Evolutionary conservation across 495 filamentous ascomycete species (phyloP), one percentile per base, ranked within the genome.

Genomic region (Patellaria atrata): DNA sequence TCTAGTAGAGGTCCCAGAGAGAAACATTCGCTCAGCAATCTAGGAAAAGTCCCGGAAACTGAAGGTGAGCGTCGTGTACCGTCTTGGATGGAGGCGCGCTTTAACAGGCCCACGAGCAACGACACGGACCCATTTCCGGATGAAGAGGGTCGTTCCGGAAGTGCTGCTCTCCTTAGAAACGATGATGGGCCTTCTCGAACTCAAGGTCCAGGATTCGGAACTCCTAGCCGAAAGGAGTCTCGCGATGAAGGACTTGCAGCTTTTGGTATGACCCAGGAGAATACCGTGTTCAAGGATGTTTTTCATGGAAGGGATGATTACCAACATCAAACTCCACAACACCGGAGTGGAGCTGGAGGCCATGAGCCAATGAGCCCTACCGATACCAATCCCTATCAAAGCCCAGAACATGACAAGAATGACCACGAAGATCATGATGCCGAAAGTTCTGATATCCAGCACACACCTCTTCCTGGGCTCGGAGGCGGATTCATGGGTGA

Each of bases 351-450:
- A 30, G 62, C 68, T 13, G 51, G 53, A 32, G 50, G 53, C 6
- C 42, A 64, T 35, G 80, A 84, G 42, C 76, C 77, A 5, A 69
- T 80, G 41, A 96, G 91, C 50, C 91, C 89, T 22, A 89, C 87
- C 0, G 84, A 93, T 41, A 96, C 89, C 1, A 97, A 97, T 55
- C 91, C 89, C n/a, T 97, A 86, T 50, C 79, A 81, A 44, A 96
- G 87, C 54, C 91, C 89, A 6, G 73, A 80, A n/a, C 77, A 71
- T n/a, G 79, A 85, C 12, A 72, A 73, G 21, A 64, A 64, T 0
- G 75, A 84, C 16, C 64, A 68, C 2, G 78, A 83, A 18, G 78
- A 85, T 40, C 55, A 61, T 26, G 73, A 74, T 26, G 60, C 63
- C 7, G 73, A 77, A 43, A 65, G 62, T 11, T 66, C 65, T 16